Evolutionary conservation across 1,284 basidiomycete species (phyloP).

Genomic region (Anthracocystis walkeri): DNA sequence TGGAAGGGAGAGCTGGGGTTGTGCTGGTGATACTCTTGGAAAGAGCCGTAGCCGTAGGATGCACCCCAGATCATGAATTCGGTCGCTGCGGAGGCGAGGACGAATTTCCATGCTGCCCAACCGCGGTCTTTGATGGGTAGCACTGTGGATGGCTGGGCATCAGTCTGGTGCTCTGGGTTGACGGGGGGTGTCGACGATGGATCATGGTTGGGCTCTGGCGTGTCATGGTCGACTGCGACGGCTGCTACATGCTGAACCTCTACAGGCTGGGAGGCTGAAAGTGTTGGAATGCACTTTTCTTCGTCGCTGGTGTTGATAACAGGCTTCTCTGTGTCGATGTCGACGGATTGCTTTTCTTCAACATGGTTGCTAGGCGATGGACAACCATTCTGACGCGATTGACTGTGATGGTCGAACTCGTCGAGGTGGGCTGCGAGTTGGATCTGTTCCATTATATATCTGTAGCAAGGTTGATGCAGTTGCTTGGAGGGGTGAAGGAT

Average conservation of each 20-base stretch:
- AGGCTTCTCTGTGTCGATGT: constrained; percentile 4
- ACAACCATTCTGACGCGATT: background rate
- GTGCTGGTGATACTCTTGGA: constrained; percentile 63
- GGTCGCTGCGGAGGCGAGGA: constrained; percentile 34
- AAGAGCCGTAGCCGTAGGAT: constrained; percentile 60
- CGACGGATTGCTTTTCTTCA: background rate
- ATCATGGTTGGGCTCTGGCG: background rate
- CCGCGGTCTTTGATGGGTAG: constrained; percentile 27
- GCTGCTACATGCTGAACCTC: background rate
- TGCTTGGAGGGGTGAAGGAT: background rate
- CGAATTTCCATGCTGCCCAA: constrained; percentile 44
- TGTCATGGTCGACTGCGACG: background rate
- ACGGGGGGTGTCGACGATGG: background rate
- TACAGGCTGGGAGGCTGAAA: background rate
- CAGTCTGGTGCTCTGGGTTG: background rate
- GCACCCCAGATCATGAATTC: constrained; percentile 59
- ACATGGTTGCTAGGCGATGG: background rate
- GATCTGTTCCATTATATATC: constrained; percentile 31
- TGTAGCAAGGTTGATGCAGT: background rate
- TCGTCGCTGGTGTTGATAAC: background rate
- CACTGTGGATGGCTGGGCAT: background rate
- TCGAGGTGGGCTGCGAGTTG: constrained; percentile 20
- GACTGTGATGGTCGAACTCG: constrained; percentile 18
- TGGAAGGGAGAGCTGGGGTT: constrained; percentile 52
- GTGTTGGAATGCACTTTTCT: background rate